These are phyloP conservation scores for Fusarium udum DNA, from an alignment of 2,329 filamentous ascomycete species.

Conservation along the genomic window DNA sequence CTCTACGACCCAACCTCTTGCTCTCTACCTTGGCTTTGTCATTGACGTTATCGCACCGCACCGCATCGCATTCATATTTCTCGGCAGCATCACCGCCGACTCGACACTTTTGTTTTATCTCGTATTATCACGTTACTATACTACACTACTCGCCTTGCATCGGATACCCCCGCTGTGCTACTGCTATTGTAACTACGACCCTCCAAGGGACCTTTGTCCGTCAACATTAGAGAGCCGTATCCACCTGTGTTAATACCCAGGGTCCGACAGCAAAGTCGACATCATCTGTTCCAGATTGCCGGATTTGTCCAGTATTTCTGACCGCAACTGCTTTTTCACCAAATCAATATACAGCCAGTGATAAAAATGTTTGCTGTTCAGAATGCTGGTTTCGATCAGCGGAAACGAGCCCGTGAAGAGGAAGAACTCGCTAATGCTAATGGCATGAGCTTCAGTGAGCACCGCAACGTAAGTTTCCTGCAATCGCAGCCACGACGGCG, in stretches of 20 bases:
- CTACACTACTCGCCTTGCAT: conserved; percentile 15
- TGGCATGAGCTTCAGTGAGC: conserved; percentile 58
- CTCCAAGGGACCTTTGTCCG: conserved; percentile 25
- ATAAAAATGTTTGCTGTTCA: conserved; percentile 52
- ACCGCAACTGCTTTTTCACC: conserved; percentile 4
- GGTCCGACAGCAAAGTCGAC: conserved; percentile 30
- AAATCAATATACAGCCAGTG: conserved; percentile 2
- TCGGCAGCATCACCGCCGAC: neutral
- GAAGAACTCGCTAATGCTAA: conserved; percentile 50
- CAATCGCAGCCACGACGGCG: neutral
- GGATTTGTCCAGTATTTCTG: conserved; percentile 9
- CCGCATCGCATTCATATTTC: conserved; percentile 15
- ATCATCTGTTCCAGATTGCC: conserved; percentile 18
- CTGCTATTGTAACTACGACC: neutral
- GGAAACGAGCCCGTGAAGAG: conserved; percentile 59
- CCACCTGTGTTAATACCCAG: conserved; percentile 42
- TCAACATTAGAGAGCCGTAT: conserved; percentile 10
- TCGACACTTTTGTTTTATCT: conserved; percentile 1
- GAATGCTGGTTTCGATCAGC: conserved; percentile 46
- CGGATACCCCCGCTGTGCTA: conserved; percentile 31
- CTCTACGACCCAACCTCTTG: conserved; percentile 23
- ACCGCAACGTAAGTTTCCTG: conserved; percentile 57
- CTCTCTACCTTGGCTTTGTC: conserved; percentile 15
- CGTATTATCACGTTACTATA: conserved; percentile 15
- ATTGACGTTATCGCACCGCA: conserved; percentile 10